Evolutionary conservation across 2,329 filamentous ascomycete species (phyloP), one percentile per base, ranked within the genome.

Genomic region (Sarocladium brachiariae): DNA sequence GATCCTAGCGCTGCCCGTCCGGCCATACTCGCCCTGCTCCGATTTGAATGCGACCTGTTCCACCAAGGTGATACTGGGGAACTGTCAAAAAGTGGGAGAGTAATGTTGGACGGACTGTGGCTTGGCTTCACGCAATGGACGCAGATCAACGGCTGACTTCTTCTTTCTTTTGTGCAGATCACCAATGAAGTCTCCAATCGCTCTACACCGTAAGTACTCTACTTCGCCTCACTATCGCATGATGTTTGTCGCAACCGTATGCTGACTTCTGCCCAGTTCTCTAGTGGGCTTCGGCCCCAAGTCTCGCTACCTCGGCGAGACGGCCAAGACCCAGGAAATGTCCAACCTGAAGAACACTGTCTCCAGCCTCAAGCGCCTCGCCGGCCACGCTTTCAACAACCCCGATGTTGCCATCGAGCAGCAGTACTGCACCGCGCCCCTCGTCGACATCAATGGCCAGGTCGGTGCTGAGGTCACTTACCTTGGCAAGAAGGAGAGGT

Each of bases 301-400:
- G 76, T 84, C 81, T 70, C 87, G 93, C 76, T 95, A 95, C 69
- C 81, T 99, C 58, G 93, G 93, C 59, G 93, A 99, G 76, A 73
- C 88, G 52, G 93, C 93, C 60, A 97, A 97, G 83, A 97, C 92
- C 59, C 92, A 96, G 75, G 93, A 99, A 75, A 95, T 96, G 68
- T 96, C 92, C 65, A 99, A 99, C 79, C 83, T 97, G 65, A 99
- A 97, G 79, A 99, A 99, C 81, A 99, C 93, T 60, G 88, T 99
- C 73, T 78, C 83, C 69, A 91, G 83, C 59, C 81, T 99, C 63
- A 96, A 96, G 77, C 89, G 93, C 64, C 84, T 99, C 61, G 86
- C 87, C 65, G 93, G 93, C 65, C 89, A 93, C 66, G 77, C 80
- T 56, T 80, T 92, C 72, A 85, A 78, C 68, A 93, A 99, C 66